A percentile compares a stretch with the other conserved stretches of the same genome.
Evolutionary conservation across 2,329 filamentous ascomycete genomes (phyloP).

Genomic region (Aspergillus texensis): DNA sequence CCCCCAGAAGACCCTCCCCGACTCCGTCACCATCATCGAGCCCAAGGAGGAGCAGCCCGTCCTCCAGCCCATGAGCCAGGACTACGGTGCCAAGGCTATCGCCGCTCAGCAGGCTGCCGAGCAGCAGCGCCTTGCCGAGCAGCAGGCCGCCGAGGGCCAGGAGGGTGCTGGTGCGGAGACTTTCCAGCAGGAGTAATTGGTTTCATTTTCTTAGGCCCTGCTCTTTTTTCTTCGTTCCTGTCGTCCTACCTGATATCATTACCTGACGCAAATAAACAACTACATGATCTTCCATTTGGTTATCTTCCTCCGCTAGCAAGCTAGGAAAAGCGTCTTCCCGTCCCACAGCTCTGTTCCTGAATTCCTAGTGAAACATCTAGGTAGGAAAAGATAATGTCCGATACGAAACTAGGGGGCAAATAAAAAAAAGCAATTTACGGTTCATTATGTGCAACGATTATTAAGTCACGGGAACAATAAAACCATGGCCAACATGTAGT

Average conservation of each 20-base stretch:
- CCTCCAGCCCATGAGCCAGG: constrained; percentile 93
- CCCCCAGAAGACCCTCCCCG: constrained; percentile 94
- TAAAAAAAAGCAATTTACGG: constrained; percentile 8
- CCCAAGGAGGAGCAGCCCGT: constrained; percentile 99
- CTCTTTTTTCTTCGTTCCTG: constrained; percentile 32
- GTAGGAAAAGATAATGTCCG: constrained; percentile 16
- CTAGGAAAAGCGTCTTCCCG: constrained; percentile 6
- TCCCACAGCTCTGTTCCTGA: constrained; percentile 3
- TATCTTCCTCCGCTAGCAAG: background rate
- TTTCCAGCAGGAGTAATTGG: constrained; percentile 50
- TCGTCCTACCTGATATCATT: constrained; percentile 36
- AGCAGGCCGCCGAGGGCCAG: constrained; percentile 56
- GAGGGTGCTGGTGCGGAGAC: constrained; percentile 46
- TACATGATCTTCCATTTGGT: constrained; percentile 30
- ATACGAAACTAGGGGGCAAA: constrained; percentile 13
- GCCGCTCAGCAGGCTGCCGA: constrained; percentile 61
- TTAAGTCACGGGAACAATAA: background rate
- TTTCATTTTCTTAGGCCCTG: constrained; percentile 32
- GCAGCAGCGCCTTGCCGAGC: constrained; percentile 61
- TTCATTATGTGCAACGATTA: background rate
- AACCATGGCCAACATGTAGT: background rate
- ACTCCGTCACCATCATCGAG: constrained; percentile 99
- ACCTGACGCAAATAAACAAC: constrained; percentile 42
- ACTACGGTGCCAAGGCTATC: constrained; percentile 93
- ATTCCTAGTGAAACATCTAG: constrained; percentile 18